Evolutionary conservation across 208 protist species (phyloP).

Genomic region (Trypanosoma vivax): DNA sequence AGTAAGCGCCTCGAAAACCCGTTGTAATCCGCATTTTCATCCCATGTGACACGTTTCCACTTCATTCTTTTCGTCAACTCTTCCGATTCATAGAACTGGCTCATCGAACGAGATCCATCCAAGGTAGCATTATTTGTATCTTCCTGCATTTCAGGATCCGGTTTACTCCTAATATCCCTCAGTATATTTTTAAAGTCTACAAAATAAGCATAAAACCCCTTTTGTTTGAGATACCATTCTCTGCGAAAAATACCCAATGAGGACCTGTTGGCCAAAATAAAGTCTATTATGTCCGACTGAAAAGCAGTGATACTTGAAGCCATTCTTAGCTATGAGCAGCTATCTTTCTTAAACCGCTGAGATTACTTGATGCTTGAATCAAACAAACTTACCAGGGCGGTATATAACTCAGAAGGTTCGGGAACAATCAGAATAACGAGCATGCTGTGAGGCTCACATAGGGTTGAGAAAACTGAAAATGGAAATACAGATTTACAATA

Average conservation of each 20-base stretch:
- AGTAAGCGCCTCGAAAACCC: conserved; percentile 78
- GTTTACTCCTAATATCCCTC: conserved; percentile 10
- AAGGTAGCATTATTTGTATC: conserved; percentile 13
- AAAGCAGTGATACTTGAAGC: conserved; percentile 18
- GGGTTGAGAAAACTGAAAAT: too few species aligned
- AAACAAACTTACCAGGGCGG: too few species aligned
- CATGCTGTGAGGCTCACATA: too few species aligned
- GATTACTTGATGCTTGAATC: too few species aligned
- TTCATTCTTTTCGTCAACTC: conserved; percentile 88
- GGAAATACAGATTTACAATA: too few species aligned
- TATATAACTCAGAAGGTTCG: too few species aligned
- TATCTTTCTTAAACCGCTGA: too few species aligned
- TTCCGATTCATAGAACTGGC: conserved; percentile 87
- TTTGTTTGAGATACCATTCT: conserved; percentile 64
- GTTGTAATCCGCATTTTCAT: conserved; percentile 82
- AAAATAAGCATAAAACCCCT: conserved; percentile 70
- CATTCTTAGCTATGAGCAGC: conserved; percentile 8
- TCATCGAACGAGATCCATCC: conserved; percentile 34
- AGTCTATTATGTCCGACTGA: conserved; percentile 73
- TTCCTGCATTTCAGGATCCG: conserved; percentile 14
- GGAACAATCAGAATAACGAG: too few species aligned
- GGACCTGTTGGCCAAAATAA: conserved; percentile 32
- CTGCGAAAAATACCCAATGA: conserved; percentile 30
- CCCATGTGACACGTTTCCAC: conserved; percentile 90
- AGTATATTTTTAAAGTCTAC: conserved; percentile 46